Percentiles rank a stretch among this genome's conserved stretches.
Conservation (phyloP, 179 eudicot species). For the Corrigiola litoralis region DNA sequence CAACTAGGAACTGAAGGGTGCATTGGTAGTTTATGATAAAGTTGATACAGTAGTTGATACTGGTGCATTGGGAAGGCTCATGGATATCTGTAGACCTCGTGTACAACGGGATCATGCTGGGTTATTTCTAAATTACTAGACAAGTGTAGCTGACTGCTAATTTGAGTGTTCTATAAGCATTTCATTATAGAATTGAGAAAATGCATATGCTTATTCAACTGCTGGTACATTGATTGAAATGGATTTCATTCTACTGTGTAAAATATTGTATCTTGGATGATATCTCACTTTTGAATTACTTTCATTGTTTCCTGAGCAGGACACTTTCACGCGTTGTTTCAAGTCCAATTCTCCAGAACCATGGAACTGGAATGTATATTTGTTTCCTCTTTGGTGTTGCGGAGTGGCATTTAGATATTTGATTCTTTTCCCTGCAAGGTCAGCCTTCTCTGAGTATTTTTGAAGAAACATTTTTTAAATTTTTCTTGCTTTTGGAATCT, state of each 20-base stretch:
- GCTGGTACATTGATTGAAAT: neutral
- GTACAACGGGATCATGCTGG: neutral
- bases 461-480: neutral
- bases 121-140: neutral
- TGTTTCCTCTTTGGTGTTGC: slow-evolving; percentile 82
- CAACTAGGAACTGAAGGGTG: too few species aligned
- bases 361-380: slow-evolving; percentile 87
- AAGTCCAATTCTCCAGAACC: slow-evolving; percentile 91
- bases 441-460: slow-evolving; percentile 9
- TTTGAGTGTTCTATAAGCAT: neutral
- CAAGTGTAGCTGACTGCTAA: neutral
- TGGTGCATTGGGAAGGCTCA: too few species aligned
- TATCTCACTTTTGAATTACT: neutral
- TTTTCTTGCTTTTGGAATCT: neutral
- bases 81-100: too few species aligned
- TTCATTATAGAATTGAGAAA: too few species aligned
- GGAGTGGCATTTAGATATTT: slow-evolving; percentile 73
- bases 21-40: too few species aligned
- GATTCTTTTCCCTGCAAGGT: slow-evolving; percentile 78
- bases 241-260: too few species aligned
- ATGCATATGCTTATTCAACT: neutral
- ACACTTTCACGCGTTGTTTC: slow-evolving; percentile 89
- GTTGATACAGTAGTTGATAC: too few species aligned
- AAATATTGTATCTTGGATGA: neutral
- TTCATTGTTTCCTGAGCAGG: slow-evolving; percentile 40